Conservation (phyloP, 805 yeast genomes). For the Candida argentea region DNA sequence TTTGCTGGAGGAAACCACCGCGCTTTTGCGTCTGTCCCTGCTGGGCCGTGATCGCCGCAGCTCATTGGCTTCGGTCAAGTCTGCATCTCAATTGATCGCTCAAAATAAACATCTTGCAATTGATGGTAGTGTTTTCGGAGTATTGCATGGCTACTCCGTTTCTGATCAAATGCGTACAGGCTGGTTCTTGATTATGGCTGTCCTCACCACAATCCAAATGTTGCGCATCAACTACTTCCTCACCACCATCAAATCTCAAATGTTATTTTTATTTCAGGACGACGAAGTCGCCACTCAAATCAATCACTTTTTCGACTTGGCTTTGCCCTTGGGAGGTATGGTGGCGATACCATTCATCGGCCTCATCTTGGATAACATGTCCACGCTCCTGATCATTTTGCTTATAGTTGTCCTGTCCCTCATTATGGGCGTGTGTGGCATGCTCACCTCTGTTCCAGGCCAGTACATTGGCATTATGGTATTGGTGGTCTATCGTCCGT, state of each 20-base stretch:
- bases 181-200: slow-evolving; percentile 73
- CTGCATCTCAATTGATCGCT: slow-evolving; percentile 57
- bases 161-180: slow-evolving; percentile 43
- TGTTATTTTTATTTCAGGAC: slow-evolving; percentile 54
- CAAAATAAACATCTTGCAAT: slow-evolving; percentile 42
- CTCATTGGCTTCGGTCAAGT: slow-evolving; percentile 36
- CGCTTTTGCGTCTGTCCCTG: slow-evolving; percentile 26
- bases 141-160: slow-evolving; percentile 55
- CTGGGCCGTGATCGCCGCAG: slow-evolving; percentile 18
- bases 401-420: slow-evolving; percentile 47
- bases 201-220: slow-evolving; percentile 83
- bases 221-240: slow-evolving; percentile 86
- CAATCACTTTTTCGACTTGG: slow-evolving; percentile 74
- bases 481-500: slow-evolving; percentile 79
- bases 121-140: slow-evolving; percentile 41
- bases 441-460: slow-evolving; percentile 42
- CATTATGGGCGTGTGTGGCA: slow-evolving; percentile 61
- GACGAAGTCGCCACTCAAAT: slow-evolving; percentile 29
- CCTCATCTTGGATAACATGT: slow-evolving; percentile 59
- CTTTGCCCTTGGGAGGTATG: slow-evolving; percentile 83
- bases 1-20: slow-evolving; percentile 30
- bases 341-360: slow-evolving; percentile 85
- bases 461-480: slow-evolving; percentile 63
- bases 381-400: slow-evolving; percentile 47
- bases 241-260: slow-evolving; percentile 81